Conservation (phyloP, 2,329 filamentous ascomycete species). For the Aspergillus nomiae region DNA sequence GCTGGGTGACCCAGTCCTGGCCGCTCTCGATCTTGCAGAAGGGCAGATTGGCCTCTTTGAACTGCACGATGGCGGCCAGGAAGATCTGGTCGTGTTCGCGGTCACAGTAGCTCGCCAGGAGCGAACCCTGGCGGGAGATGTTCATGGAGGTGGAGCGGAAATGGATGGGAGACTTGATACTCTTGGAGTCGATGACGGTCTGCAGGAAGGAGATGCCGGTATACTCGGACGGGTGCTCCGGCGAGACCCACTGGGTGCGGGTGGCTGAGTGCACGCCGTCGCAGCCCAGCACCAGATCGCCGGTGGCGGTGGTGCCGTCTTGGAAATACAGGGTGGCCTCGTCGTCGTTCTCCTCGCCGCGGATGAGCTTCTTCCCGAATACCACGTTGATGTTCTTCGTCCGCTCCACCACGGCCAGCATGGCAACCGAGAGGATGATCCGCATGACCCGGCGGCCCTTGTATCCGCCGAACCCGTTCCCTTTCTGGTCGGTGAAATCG, state of each 20-base stretch:
- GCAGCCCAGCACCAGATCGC: slow-evolving; percentile 42
- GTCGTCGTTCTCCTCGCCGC: slow-evolving; percentile 35
- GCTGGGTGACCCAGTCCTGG: slow-evolving; percentile 37
- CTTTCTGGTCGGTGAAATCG: slow-evolving; percentile 39
- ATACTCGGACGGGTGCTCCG: slow-evolving; percentile 37
- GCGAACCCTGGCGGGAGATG: slow-evolving; percentile 39
- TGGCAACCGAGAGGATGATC: slow-evolving; percentile 42
- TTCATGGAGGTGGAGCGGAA: slow-evolving; percentile 45
- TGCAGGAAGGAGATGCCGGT: slow-evolving; percentile 44
- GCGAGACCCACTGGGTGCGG: slow-evolving; percentile 38
- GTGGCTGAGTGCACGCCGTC: slow-evolving; percentile 45
- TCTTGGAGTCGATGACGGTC: slow-evolving; percentile 29
- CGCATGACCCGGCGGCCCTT: slow-evolving; percentile 47
- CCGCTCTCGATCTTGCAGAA: slow-evolving; percentile 28
- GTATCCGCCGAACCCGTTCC: slow-evolving; percentile 42
- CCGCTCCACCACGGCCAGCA: slow-evolving; percentile 43
- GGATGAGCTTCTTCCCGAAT: slow-evolving; percentile 45
- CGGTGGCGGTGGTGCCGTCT: slow-evolving; percentile 36
- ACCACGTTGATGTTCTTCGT: slow-evolving; percentile 39
- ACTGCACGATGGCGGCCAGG: slow-evolving; percentile 42
- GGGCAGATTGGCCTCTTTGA: slow-evolving; percentile 30
- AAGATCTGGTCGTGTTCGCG: slow-evolving; percentile 40
- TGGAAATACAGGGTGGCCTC: slow-evolving; percentile 39
- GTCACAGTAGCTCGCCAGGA: slow-evolving; percentile 45
- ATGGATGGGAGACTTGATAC: slow-evolving; percentile 27